Base-by-base conservation (phyloP, 805 yeast species). In the Saccharomycopsis javanensis region DNA sequence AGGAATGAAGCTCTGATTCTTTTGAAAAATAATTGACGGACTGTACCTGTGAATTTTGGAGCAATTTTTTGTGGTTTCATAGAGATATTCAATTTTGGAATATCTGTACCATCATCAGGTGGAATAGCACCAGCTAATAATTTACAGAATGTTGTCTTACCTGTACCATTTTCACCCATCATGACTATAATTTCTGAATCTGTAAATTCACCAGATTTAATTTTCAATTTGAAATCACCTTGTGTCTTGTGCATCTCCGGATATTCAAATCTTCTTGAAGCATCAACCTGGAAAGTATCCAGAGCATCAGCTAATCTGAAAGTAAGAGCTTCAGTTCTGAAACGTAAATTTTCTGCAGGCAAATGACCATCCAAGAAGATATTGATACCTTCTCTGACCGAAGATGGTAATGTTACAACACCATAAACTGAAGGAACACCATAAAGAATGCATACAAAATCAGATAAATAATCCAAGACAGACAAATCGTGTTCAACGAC, bases 131-230 rank as follows among this genome's bases (percentile, higher is more conserved):
- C 99, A 23, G 99, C 98, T 67, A 94, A 78, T 67, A 94, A 76
- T 72, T 86, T 88, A 81, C 97, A 92, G 77, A 94, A 85, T 15
- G 99, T 94, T 46, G 99, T 94, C 77, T 94, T 94, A 78, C 99
- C 99, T 18, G 99, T 94, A 77, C 99, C 99, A 72, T 94, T 94
- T 76, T 94, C 99, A 71, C 99, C 99, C 96, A 94, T 92, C 97
- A 94, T 88, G 58, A 94, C 99, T 67, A 94, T 79, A 66, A 94
- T 94, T 77, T 94, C 99, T 48, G 97, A 88, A 72, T 94, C 96
- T 57, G 96, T 85, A 75, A 92, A 94, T 59, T 86, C 91, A 75
- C 99, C 99, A 50, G 80, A 68, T 68, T 88, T 86, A 60, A 94
- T 85, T 58, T 73, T 76, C 70, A 94, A 79, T 68, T 81, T 83